Evolutionary conservation across 2,329 filamentous ascomycete genomes (phyloP).

Genomic region (Arthrinium phaeospermum): DNA sequence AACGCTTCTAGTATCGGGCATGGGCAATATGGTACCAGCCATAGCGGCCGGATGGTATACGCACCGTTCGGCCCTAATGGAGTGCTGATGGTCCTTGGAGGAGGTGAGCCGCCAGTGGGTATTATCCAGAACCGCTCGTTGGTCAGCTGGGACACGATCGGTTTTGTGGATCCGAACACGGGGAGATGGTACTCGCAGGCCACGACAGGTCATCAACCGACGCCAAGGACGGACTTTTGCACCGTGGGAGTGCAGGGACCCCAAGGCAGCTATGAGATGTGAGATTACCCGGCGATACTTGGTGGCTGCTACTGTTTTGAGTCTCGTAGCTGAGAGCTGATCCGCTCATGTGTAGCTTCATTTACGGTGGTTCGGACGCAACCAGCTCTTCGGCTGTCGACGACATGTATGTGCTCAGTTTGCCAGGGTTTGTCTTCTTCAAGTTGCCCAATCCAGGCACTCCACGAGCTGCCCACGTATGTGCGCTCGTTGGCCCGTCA

Average conservation of each 20-base stretch:
- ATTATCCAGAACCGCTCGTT: background rate
- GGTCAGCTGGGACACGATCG: background rate
- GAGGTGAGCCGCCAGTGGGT: background rate
- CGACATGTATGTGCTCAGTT: slow-evolving; percentile 20
- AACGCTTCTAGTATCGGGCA: slow-evolving; percentile 7
- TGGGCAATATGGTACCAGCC: background rate
- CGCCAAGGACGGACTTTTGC: background rate
- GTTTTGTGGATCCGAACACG: background rate
- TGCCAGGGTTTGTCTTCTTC: slow-evolving; percentile 23
- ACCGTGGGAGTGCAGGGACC: slow-evolving; percentile 4
- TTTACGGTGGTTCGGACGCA: slow-evolving; percentile 2
- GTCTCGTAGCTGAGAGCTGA: background rate
- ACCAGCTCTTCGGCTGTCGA: background rate
- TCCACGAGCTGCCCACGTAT: slow-evolving; percentile 8
- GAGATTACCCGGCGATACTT: background rate
- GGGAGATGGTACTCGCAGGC: slow-evolving; percentile 19
- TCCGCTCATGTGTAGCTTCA: background rate
- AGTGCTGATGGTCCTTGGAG: slow-evolving; percentile 18
- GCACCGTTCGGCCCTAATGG: background rate
- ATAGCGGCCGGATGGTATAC: background rate
- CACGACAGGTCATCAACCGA: slow-evolving; percentile 12
- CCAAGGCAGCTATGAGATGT: slow-evolving; percentile 20
- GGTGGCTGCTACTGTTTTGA: no score
- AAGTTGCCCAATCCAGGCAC: background rate
- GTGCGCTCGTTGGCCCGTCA: background rate